phyloP scores from a whole-genome alignment of 306 rosid genomes.

The Herpetospermum pedunculosum region DNA sequence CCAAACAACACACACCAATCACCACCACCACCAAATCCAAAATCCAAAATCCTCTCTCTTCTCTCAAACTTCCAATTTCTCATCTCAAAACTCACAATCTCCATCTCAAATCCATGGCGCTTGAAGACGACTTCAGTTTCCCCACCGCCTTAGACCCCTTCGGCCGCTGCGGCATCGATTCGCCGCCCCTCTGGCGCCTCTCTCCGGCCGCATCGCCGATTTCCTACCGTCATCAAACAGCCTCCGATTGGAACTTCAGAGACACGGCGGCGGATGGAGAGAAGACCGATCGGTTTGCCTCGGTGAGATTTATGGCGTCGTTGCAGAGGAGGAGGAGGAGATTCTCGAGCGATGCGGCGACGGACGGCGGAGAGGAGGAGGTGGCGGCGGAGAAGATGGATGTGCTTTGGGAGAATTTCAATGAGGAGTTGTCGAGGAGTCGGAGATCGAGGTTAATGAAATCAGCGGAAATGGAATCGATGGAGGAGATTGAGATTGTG shows the following conservation, averaged over 20 bases:
- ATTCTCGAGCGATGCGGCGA: background rate
- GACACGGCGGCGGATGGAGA: background rate
- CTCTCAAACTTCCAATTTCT: background rate
- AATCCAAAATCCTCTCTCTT: background rate
- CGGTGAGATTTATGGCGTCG: background rate
- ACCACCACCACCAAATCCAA: background rate
- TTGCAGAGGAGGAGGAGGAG: conserved; percentile 6
- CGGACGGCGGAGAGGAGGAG: background rate
- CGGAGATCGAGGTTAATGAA: conserved; percentile 6
- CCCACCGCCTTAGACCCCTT: background rate
- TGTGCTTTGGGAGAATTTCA: conserved; percentile 12
- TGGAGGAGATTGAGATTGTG: background rate
- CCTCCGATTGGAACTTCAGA: background rate
- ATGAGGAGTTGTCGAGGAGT: conserved; percentile 12
- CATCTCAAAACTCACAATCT: background rate
- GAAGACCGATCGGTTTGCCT: background rate
- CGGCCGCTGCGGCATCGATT: conserved; percentile 5
- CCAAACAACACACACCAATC: background rate
- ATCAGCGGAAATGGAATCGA: background rate
- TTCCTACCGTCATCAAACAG: background rate
- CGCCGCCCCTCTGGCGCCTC: conserved; percentile 12
- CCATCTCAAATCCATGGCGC: conserved; percentile 1
- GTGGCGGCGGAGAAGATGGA: conserved; percentile 6
- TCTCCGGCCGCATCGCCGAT: conserved; percentile 5
- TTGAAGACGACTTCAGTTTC: conserved; percentile 9